Evolutionary conservation across 805 yeast genomes (phyloP).

Genomic region (Cyberlindnera samutprakarnensis): DNA sequence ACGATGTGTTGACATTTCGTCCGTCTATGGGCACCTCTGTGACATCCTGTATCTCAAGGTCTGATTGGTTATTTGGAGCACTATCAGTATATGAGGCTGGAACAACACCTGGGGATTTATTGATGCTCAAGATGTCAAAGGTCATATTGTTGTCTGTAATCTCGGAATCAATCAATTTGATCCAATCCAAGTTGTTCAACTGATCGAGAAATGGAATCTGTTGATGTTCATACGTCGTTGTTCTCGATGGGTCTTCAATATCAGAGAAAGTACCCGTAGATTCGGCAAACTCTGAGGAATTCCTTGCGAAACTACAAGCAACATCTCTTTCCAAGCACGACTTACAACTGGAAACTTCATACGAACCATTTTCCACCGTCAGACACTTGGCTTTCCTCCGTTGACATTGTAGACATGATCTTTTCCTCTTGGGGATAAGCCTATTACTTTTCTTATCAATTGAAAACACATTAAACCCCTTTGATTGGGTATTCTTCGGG

Average conservation of each 20-base stretch:
- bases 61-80: neutral
- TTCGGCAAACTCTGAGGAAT: neutral
- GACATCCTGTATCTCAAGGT: too few relatives aligned
- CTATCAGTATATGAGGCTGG: neutral
- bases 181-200: conserved; percentile 7
- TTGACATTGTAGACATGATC: neutral
- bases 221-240: too few relatives aligned
- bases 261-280: neutral
- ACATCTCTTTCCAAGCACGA: neutral
- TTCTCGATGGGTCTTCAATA: too few relatives aligned
- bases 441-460: neutral
- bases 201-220: conserved; percentile 1
- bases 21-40: conserved; percentile 3
- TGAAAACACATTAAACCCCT: too few relatives aligned
- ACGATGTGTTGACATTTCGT: conserved; percentile 2
- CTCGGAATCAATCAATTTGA: conserved; percentile 6
- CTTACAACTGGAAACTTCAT: neutral
- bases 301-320: neutral
- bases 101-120: neutral
- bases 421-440: neutral
- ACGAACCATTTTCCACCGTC: neutral
- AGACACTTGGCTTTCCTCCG: neutral
- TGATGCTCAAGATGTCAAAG: neutral
- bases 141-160: conserved; percentile 1
- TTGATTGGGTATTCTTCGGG: too few relatives aligned